phyloP scores from a whole-genome alignment of 768 basidiomycete species.

The Termitomyces sp. region DNA sequence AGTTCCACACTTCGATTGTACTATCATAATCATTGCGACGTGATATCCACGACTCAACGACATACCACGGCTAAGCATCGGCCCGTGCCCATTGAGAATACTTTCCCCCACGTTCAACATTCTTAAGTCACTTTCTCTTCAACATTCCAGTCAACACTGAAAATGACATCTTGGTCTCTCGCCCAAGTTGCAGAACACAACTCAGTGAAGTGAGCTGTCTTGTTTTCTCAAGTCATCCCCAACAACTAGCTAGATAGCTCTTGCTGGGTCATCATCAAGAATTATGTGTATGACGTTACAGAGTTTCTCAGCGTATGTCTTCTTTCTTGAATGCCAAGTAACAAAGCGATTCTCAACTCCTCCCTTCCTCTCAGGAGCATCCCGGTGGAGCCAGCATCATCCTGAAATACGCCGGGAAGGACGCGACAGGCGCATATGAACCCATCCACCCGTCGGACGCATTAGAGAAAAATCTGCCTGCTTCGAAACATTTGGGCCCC shows the following conservation, averaged over 20 bases:
- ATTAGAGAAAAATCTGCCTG: slow-evolving; percentile 64
- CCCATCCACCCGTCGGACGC: slow-evolving; percentile 86
- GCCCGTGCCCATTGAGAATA: background rate
- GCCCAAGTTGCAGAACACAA: slow-evolving; percentile 60
- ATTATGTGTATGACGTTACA: slow-evolving; percentile 83
- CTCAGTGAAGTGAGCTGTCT: slow-evolving; percentile 36
- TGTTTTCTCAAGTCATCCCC: slow-evolving; percentile 2
- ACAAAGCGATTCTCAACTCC: background rate
- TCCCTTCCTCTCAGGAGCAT: slow-evolving; percentile 46
- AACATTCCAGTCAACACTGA: slow-evolving; percentile 15
- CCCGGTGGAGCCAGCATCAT: slow-evolving; percentile 83
- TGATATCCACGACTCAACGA: background rate
- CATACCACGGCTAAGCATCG: background rate
- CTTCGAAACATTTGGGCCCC: slow-evolving; percentile 67
- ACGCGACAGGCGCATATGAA: slow-evolving; percentile 73
- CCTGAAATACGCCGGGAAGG: slow-evolving; percentile 77
- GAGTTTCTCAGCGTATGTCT: slow-evolving; percentile 57
- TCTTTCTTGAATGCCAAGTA: slow-evolving; percentile 8
- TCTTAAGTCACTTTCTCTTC: background rate
- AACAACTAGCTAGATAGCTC: slow-evolving; percentile 37
- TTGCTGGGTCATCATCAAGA: slow-evolving; percentile 81
- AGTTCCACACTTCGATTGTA: background rate
- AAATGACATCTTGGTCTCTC: slow-evolving; percentile 43
- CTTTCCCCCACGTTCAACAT: background rate
- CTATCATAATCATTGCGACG: background rate